Base-by-base conservation (phyloP, 2,329 filamentous ascomycete species). In the Scopulariopsis brevicaulis region DNA sequence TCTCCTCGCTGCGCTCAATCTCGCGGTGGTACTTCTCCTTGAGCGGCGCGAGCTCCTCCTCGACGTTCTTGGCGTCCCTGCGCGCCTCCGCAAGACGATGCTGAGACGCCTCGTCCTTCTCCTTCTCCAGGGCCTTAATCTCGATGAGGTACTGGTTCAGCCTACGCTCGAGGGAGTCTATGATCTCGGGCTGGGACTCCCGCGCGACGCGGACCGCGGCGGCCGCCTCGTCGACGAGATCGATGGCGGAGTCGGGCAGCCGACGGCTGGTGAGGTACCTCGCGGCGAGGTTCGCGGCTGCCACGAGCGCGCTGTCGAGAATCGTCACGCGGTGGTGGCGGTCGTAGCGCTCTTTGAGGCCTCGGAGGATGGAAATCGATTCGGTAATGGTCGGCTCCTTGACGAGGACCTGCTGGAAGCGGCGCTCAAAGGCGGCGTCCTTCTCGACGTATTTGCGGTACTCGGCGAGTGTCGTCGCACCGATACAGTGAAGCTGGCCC, bases 361-460 rank as follows among this genome's bases (percentile, higher is more conserved):
- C 94, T 79, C 94, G 90, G n/a, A 99, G 85, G 67, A 99, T 99
- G 24, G 94, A 99, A 62, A 99, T 84, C 15, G 94, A 97, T 74
- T 99, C 94, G 1, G 83, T 72, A 54, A 97, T 86, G 6, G 84
- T 80, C 2, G 94, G 94, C 70, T 99, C 94, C 75, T 96, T 96
- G 70, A 97, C 93, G 52, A 99, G 74, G 46, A 99, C 94, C 73
- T 99, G 94, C 71, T 99, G 94, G 81, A 99, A 99, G 71, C 94
- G 89, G 73, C 94, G 90, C 74, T 99, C 94, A 70, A 99, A 99
- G 53, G 94, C 94, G 53, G 90, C 89, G 67, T 99, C 94, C 74
- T 99, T 99, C 72, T 99, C 94, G 62, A 99, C 96, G 73, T 99
- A 97, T 73, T 99, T 99, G 68, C 94, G 85, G 74, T 99, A 99